Evolutionary conservation across 1,284 basidiomycete species (phyloP).

Genomic region (Sphagnurus paluster): DNA sequence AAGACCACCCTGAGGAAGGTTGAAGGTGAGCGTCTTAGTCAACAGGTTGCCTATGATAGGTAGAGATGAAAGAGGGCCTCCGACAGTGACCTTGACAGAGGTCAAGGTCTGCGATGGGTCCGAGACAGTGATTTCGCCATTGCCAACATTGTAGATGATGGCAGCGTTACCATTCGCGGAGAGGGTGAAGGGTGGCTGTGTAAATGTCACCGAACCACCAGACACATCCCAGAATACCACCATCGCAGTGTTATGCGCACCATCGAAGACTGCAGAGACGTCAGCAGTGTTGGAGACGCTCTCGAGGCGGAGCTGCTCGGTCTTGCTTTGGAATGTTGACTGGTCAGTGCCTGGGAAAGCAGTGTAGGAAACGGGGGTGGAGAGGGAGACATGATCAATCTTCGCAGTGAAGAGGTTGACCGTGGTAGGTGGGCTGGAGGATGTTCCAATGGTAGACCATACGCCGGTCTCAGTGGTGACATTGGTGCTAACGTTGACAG

Average conservation of each 20-base stretch:
- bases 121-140: constrained; percentile 42
- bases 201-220: constrained; percentile 27
- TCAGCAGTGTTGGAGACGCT: constrained; percentile 41
- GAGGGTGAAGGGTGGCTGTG: constrained; percentile 31
- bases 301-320: constrained; percentile 16
- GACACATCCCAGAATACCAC: constrained; percentile 37
- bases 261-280: constrained; percentile 39
- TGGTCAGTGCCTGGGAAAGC: constrained; percentile 50
- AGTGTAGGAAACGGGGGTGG: constrained; percentile 54
- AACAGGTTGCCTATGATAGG: constrained; percentile 14
- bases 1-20: constrained; percentile 20
- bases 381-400: constrained; percentile 38
- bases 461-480: constrained; percentile 47
- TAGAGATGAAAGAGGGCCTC: constrained; percentile 9
- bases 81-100: constrained; percentile 12
- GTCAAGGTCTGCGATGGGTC: constrained; percentile 40
- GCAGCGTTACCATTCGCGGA: constrained; percentile 37
- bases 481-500: constrained; percentile 41
- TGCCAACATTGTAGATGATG: constrained; percentile 38
- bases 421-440: constrained; percentile 43
- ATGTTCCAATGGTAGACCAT: constrained; percentile 62
- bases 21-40: constrained; percentile 14
- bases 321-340: constrained; percentile 32
- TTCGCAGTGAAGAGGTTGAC: constrained; percentile 61
- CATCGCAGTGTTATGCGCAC: constrained; percentile 28